phyloP scores from a whole-genome alignment of 169 alveolate genomes.

The Eimeria nieschulzi region DNA sequence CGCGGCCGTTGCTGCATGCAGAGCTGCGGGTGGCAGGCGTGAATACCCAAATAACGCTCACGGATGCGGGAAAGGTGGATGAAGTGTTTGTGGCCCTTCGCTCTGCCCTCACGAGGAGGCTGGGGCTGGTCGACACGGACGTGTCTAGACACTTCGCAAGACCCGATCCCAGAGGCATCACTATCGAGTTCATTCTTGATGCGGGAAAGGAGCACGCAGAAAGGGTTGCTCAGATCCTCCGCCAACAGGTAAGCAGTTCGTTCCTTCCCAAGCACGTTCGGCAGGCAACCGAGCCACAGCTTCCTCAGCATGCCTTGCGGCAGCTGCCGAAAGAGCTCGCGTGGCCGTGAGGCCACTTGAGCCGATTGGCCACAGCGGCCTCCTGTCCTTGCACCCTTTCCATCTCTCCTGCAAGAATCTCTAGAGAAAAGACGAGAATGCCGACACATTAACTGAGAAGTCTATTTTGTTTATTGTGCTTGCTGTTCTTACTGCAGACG shows the following conservation, averaged over 20 bases:
- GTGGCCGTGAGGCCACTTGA: no score
- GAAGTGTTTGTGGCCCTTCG: conserved; percentile 34
- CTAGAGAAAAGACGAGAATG: no score
- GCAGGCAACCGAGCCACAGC: no score
- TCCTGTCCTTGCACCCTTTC: no score
- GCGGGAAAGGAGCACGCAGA: conserved; percentile 67
- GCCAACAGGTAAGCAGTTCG: conserved; percentile 25
- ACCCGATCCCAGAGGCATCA: conserved; percentile 65
- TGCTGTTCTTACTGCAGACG: neutral
- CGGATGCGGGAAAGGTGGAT: conserved; percentile 51
- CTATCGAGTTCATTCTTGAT: conserved; percentile 52
- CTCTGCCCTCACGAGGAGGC: conserved; percentile 40
- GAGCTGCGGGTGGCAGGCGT: conserved; percentile 42
- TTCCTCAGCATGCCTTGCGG: no score
- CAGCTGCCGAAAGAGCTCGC: no score
- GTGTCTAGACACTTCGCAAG: conserved; percentile 41
- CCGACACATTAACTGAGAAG: no score
- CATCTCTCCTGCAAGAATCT: no score
- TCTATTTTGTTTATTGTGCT: neutral
- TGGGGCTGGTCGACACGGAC: conserved; percentile 71
- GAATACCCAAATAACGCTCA: conserved; percentile 30
- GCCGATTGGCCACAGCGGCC: no score
- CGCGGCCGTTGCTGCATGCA: conserved; percentile 71
- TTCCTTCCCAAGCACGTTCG: neutral
- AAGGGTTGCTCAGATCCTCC: conserved; percentile 47